These are phyloP conservation scores for Debaryomyces fabryi DNA, from an alignment of 1,139 yeast genomes.

Conservation along the genomic window DNA sequence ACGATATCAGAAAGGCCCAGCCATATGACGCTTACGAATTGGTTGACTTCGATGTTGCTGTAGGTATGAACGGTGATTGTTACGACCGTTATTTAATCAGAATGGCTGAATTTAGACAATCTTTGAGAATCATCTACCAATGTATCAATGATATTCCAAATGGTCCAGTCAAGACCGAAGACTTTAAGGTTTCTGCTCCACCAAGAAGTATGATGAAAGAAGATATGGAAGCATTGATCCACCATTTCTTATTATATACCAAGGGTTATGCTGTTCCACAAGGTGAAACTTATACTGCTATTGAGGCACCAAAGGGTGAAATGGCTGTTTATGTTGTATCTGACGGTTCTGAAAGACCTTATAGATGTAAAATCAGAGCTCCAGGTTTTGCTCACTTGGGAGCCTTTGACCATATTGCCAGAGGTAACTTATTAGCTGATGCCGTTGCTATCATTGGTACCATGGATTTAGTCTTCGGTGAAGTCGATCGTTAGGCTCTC, in stretches of 20 bases:
- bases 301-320: conserved; percentile 95
- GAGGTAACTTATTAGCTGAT: conserved; percentile 88
- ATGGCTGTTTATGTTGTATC: conserved; percentile 90
- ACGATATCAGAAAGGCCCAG: conserved; percentile 82
- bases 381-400: conserved; percentile 92
- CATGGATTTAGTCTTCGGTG: conserved; percentile 94
- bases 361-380: conserved; percentile 90
- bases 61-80: conserved; percentile 87
- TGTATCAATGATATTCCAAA: conserved; percentile 91
- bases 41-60: conserved; percentile 86
- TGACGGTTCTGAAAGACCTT: conserved; percentile 89
- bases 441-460: conserved; percentile 95
- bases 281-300: conserved; percentile 90
- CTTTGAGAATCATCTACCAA: conserved; percentile 85
- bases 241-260: conserved; percentile 83
- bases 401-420: conserved; percentile 82
- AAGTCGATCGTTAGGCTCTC: conserved; percentile 71
- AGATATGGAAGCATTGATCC: conserved; percentile 91
- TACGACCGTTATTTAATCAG: conserved; percentile 86
- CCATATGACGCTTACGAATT: conserved; percentile 89
- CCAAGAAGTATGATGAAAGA: conserved; percentile 83
- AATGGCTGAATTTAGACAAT: conserved; percentile 92
- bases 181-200: conserved; percentile 83
- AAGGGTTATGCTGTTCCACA: conserved; percentile 90
- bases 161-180: conserved; percentile 91